Evolutionary conservation across 2,329 filamentous ascomycete species (phyloP).

Genomic region (Elsinoe arachidis): DNA sequence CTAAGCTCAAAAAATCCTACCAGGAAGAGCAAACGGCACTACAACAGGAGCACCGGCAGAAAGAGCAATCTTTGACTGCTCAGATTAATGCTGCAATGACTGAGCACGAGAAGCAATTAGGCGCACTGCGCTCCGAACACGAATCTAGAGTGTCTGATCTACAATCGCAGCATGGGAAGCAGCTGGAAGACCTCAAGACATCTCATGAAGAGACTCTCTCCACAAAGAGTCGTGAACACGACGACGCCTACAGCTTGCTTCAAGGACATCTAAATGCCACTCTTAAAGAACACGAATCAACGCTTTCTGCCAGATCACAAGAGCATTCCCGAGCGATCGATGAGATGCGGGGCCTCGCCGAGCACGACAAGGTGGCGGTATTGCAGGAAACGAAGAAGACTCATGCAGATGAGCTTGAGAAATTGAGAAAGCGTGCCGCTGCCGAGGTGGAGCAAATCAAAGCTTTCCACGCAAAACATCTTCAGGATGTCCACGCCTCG

Average conservation of each 20-base stretch:
- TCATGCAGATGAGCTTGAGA: not conserved
- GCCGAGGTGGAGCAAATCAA: slow-evolving; percentile 9
- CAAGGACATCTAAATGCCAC: not conserved
- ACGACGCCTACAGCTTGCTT: not conserved
- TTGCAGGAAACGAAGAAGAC: not conserved
- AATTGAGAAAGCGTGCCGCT: not conserved
- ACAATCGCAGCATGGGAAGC: slow-evolving; percentile 13
- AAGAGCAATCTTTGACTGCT: not conserved
- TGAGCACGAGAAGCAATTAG: not conserved
- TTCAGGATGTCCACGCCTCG: slow-evolving; percentile 10
- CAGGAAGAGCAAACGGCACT: not conserved
- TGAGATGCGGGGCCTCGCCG: not conserved
- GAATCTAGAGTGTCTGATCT: slow-evolving; percentile 13
- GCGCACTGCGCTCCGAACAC: not conserved
- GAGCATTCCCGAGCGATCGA: not conserved
- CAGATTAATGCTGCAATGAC: not conserved
- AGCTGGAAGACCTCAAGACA: slow-evolving; percentile 9
- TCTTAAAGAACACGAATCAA: not conserved
- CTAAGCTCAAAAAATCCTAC: not conserved
- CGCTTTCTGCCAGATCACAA: not conserved
- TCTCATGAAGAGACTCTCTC: not conserved
- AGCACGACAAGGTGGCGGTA: not conserved
- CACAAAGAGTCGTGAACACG: not conserved
- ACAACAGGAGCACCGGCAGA: slow-evolving; percentile 1
- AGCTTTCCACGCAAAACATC: slow-evolving; percentile 7